phyloP scores from a whole-genome alignment of 2,329 filamentous ascomycete genomes.

The Corniculantispora saksenae region DNA sequence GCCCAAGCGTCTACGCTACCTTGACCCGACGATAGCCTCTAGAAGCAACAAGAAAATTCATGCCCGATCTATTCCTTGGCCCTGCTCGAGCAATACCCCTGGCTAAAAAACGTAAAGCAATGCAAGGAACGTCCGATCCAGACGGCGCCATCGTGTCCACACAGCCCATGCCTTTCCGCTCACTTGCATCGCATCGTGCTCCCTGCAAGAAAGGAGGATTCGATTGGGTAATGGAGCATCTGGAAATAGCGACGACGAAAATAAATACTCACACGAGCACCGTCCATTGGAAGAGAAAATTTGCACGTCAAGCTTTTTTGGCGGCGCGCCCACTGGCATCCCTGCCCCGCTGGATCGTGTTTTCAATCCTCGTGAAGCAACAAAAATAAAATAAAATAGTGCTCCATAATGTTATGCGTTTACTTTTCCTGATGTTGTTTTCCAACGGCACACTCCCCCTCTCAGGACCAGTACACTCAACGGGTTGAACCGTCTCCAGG shows the following conservation, averaged over 20 bases:
- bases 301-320: neutral
- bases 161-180: neutral
- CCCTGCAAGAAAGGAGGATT: neutral
- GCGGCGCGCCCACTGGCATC: neutral
- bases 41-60: neutral
- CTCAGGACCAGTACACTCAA: neutral
- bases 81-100: neutral
- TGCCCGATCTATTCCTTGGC: neutral
- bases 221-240: neutral
- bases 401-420: neutral
- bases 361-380: no score
- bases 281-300: neutral
- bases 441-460: neutral
- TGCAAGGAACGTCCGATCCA: constrained; percentile 5
- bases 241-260: neutral
- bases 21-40: neutral
- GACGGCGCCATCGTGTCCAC: constrained; percentile 13
- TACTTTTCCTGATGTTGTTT: neutral
- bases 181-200: neutral
- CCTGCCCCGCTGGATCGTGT: constrained; percentile 1
- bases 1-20: neutral
- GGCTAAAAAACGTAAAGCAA: neutral
- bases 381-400: neutral
- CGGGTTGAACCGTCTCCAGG: neutral
- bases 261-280: neutral